These are phyloP conservation scores for Metschnikowia vanudenii DNA, from an alignment of 805 yeast species.

Conservation along the genomic window DNA sequence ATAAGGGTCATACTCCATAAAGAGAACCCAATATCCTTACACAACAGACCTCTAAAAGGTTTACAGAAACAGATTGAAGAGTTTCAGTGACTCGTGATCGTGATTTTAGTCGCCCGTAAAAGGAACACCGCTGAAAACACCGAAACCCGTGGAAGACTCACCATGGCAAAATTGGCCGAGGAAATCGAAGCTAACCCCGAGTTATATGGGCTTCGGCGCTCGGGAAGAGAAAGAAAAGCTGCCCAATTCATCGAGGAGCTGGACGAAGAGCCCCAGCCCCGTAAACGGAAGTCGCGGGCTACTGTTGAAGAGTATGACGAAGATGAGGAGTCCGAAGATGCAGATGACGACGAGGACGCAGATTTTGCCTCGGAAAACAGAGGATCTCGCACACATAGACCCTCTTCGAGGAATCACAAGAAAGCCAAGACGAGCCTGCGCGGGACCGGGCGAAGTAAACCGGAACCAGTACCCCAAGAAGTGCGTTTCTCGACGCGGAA, in stretches of 20 bases:
- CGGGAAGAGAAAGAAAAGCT: conserved; percentile 57
- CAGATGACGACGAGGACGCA: conserved; percentile 21
- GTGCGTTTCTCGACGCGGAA: conserved; percentile 79
- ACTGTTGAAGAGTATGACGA: conserved; percentile 19
- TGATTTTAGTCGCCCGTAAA: too few species aligned
- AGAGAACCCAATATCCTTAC: too few species aligned
- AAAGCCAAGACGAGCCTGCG: conserved; percentile 8
- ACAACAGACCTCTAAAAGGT: too few species aligned
- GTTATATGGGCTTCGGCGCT: conserved; percentile 78
- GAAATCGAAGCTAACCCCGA: conserved; percentile 56
- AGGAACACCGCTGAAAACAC: too few species aligned
- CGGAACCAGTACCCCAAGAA: conserved; percentile 36
- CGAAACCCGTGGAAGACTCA: background rate
- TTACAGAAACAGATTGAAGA: too few species aligned
- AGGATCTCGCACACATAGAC: background rate
- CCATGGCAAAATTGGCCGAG: conserved; percentile 18
- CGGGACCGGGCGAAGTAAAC: conserved; percentile 1
- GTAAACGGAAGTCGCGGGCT: conserved; percentile 13
- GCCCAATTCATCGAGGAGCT: conserved; percentile 35
- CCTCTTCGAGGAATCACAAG: conserved; percentile 15
- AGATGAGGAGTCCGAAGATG: conserved; percentile 17
- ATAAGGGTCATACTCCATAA: too few species aligned
- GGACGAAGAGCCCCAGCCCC: conserved; percentile 28
- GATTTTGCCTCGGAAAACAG: conserved; percentile 8
- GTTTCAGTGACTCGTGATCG: too few species aligned